Evolutionary conservation across 2,329 filamentous ascomycete genomes (phyloP), one percentile per base, ranked within the genome.

Genomic region (Graphium sp.): DNA sequence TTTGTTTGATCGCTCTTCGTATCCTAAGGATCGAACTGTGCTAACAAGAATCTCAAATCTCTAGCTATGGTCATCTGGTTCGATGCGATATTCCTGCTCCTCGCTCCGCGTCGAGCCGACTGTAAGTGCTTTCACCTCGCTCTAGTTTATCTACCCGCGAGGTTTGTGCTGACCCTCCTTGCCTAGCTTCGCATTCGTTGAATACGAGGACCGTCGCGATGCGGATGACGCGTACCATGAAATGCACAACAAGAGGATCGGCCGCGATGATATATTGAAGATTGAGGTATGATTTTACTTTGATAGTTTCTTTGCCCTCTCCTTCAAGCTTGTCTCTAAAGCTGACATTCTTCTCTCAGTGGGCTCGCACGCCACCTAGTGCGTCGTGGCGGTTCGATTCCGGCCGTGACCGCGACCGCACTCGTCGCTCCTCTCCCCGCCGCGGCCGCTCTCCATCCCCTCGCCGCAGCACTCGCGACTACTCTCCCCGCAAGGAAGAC

Each of bases 171-270:
- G n/a, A 15, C 16, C 14, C 11, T 8, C 13, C 17, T 18, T 29
- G 16, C 24, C 18, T n/a, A 74, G 89, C 41, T 98, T 98, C 53
- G 89, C 89, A 21, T 98, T 98, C 53, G 89, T 98, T 39, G 89
- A 98, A 59, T 98, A 98, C 55, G 89, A 98, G 62, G 91, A 85
- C 54, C 82, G 87, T 45, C 85, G 89, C 43, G 89, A 98, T 64
- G 85, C 89, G 38, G 89, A 98, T 54, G 89, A 98, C 60, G 89
- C 89, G 26, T 98, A 98, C 52, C 83, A 98, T 54, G 89, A 98
- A 61, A 98, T 98, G 89, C 89, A 98, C 52, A 95, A 95, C 65
- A 94, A 94, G 72, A 83, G 87, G 41, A 84, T 98, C 43, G 85
- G 84, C 26, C 78, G 87, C 37, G 89, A 98, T 49, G 89, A 98